phyloP scores from a whole-genome alignment of 176 grass and related monocot genomes.

The Stipa capillata region DNA sequence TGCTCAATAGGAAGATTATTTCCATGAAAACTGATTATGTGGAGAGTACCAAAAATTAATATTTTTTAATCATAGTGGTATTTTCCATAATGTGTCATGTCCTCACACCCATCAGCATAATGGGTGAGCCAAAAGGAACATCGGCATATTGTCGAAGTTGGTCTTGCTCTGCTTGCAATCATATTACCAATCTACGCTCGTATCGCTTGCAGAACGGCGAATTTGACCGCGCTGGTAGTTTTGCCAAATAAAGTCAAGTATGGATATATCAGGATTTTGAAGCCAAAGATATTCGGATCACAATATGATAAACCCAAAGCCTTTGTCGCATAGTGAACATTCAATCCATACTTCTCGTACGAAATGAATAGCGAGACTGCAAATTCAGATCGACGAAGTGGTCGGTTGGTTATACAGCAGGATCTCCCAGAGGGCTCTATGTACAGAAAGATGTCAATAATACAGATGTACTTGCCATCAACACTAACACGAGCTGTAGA shows the following conservation, averaged over 20 bases:
- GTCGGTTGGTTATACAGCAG: slow-evolving; percentile 12
- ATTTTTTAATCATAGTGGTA: too few species aligned
- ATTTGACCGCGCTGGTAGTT: neutral
- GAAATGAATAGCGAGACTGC: neutral
- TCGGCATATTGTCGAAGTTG: too few species aligned
- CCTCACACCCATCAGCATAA: too few species aligned
- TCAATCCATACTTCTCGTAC: neutral
- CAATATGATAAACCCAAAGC: neutral
- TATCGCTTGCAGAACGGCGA: neutral
- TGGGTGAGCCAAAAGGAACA: too few species aligned
- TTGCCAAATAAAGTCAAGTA: neutral
- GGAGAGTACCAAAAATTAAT: too few species aligned
- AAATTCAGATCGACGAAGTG: neutral
- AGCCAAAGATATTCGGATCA: neutral
- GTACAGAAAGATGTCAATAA: slow-evolving; percentile 25
- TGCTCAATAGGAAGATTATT: too few species aligned
- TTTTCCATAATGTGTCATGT: too few species aligned
- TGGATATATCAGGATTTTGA: neutral
- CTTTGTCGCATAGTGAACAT: neutral
- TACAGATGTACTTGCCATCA: slow-evolving; percentile 29
- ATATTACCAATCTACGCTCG: too few species aligned
- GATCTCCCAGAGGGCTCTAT: neutral
- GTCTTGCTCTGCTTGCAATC: too few species aligned
- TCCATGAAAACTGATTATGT: too few species aligned
- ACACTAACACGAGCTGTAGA: slow-evolving; percentile 1